These are phyloP conservation scores for Hanseniaspora valbyensis DNA, from an alignment of 805 yeast species.

Conservation along the genomic window DNA sequence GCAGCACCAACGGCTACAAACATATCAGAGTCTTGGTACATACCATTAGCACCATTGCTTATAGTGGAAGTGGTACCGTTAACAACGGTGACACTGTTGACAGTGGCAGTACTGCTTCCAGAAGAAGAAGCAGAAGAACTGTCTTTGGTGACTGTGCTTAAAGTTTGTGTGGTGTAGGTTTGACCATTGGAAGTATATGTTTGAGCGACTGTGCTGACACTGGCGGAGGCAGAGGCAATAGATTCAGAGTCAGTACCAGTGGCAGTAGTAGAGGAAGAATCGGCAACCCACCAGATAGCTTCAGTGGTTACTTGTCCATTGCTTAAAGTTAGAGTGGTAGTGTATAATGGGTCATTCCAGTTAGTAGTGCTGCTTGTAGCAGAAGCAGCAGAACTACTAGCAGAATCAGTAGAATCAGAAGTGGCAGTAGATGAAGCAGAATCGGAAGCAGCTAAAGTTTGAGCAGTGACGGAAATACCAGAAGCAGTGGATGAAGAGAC, in stretches of 20 bases:
- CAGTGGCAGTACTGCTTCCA: conserved; percentile 5
- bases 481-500: not conserved
- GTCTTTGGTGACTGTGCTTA: conserved; percentile 8
- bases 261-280: not conserved
- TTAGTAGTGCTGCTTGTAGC: conserved; percentile 1
- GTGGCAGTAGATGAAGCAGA: not conserved
- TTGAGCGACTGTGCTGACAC: not conserved
- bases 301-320: conserved; percentile 14
- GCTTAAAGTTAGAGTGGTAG: conserved; percentile 11
- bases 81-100: conserved; percentile 4
- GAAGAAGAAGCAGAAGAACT: no score
- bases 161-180: conserved; percentile 11
- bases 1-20: conserved; percentile 11
- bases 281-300: conserved; percentile 15
- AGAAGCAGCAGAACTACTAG: conserved; percentile 14
- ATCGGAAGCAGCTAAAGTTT: not conserved
- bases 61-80: conserved; percentile 8
- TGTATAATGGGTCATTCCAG: conserved; percentile 15
- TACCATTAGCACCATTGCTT: conserved; percentile 1
- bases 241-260: not conserved
- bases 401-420: not conserved
- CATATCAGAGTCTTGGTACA: not conserved
- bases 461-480: not conserved
- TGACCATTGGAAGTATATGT: conserved; percentile 11
- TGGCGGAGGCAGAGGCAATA: not conserved